These are phyloP conservation scores for Pilaira anomala DNA, from an alignment of 192 early-diverging fungal species.

Conservation along the genomic window DNA sequence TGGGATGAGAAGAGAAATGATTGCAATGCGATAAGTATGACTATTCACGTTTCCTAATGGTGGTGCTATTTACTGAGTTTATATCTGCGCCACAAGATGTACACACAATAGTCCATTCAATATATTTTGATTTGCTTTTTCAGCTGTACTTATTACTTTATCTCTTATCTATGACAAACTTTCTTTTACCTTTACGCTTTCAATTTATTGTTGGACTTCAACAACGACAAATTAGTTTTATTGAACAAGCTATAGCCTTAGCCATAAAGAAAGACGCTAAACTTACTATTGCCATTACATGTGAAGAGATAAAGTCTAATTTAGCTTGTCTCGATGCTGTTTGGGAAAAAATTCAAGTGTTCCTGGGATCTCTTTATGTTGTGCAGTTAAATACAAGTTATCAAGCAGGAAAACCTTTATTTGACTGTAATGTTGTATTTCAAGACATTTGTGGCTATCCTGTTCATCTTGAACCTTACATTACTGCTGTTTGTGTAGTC, in stretches of 20 bases:
- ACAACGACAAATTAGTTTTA: not conserved
- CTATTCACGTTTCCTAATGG: too few relatives aligned
- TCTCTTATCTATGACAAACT: conserved; percentile 2
- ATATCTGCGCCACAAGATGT: too few relatives aligned
- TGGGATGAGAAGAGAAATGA: too few relatives aligned
- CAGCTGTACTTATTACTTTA: too few relatives aligned
- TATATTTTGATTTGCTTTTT: too few relatives aligned
- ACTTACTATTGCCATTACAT: not conserved
- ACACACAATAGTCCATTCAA: too few relatives aligned
- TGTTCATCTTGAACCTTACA: conserved; percentile 32
- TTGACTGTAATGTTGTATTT: conserved; percentile 58
- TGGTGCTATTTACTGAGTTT: too few relatives aligned
- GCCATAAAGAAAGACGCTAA: not conserved
- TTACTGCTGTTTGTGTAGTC: not conserved
- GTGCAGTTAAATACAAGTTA: conserved; percentile 45
- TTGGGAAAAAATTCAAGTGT: conserved; percentile 24
- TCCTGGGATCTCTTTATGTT: conserved; percentile 44
- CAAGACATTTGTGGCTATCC: conserved; percentile 59
- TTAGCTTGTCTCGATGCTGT: not conserved
- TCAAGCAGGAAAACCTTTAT: conserved; percentile 37
- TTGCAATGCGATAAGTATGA: too few relatives aligned
- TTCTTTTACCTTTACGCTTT: conserved; percentile 6
- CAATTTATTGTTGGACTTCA: not conserved
- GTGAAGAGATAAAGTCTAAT: not conserved
- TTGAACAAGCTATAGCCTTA: not conserved